phyloP scores from a whole-genome alignment of 1,284 basidiomycete species.

The Takashimella koratensis region DNA sequence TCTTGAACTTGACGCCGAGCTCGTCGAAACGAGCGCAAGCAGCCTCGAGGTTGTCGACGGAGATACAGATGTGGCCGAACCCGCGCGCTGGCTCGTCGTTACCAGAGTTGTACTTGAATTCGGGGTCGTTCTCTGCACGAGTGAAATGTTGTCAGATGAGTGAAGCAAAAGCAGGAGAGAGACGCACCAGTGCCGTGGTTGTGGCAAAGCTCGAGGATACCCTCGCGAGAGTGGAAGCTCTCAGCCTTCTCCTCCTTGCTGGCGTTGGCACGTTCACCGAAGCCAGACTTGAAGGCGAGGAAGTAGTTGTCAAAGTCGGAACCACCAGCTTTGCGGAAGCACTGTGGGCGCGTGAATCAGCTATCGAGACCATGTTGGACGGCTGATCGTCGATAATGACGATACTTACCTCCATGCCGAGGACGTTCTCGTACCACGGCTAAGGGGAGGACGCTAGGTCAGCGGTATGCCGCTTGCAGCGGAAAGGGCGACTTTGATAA shows the following conservation, averaged over 20 bases:
- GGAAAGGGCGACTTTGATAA: not conserved
- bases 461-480: not conserved
- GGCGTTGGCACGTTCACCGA: slow-evolving; percentile 30
- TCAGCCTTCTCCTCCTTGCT: slow-evolving; percentile 42
- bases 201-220: slow-evolving; percentile 77
- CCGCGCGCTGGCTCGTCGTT: slow-evolving; percentile 77
- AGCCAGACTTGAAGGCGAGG: slow-evolving; percentile 41
- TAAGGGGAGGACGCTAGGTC: slow-evolving; percentile 47
- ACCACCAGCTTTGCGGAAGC: slow-evolving; percentile 42
- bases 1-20: slow-evolving; percentile 82
- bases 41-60: slow-evolving; percentile 75
- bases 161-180: too few species aligned
- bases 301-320: slow-evolving; percentile 50
- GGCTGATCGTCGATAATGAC: not conserved
- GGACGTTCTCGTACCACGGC: slow-evolving; percentile 68
- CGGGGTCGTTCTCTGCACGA: slow-evolving; percentile 58
- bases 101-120: slow-evolving; percentile 74
- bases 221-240: slow-evolving; percentile 40
- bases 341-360: slow-evolving; percentile 13
- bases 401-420: slow-evolving; percentile 75
- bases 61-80: slow-evolving; percentile 78
- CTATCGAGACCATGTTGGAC: not conserved
- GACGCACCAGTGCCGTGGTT: slow-evolving; percentile 74
- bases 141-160: too few species aligned
- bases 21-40: slow-evolving; percentile 81